Percentiles rank a stretch among this genome's conserved stretches.
phyloP scores from a whole-genome alignment of 1,139 yeast species.

The Yamadazyma diddensiae region DNA sequence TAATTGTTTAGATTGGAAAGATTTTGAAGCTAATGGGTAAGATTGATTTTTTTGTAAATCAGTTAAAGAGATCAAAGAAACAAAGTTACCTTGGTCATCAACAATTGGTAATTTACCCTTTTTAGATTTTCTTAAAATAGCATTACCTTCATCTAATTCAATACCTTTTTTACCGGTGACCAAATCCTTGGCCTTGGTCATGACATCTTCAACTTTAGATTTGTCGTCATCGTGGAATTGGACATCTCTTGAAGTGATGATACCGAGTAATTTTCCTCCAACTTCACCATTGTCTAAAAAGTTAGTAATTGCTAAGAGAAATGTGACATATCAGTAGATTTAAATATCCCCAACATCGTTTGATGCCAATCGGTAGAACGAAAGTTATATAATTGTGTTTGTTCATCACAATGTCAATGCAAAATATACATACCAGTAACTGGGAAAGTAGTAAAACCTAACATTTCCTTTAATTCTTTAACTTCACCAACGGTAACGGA shows the following conservation, averaged over 20 bases:
- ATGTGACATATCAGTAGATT: constrained; percentile 25
- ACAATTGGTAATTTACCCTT: constrained; percentile 97
- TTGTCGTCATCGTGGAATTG: constrained; percentile 83
- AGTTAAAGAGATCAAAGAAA: constrained; percentile 89
- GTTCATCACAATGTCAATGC: constrained; percentile 53
- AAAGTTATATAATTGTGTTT: constrained; percentile 68
- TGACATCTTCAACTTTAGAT: constrained; percentile 67
- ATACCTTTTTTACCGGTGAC: constrained; percentile 83
- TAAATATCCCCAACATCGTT: constrained; percentile 90
- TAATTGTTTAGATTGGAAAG: constrained; percentile 88
- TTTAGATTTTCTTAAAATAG: constrained; percentile 84
- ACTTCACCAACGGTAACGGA: constrained; percentile 76
- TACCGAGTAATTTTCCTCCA: constrained; percentile 91
- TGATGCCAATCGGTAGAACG: constrained; percentile 99
- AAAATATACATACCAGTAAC: constrained; percentile 86
- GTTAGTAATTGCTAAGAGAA: constrained; percentile 15
- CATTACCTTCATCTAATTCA: constrained; percentile 81
- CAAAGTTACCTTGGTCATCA: constrained; percentile 71
- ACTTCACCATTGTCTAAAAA: constrained; percentile 72
- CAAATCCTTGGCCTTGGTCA: constrained; percentile 83
- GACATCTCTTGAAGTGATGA: constrained; percentile 85
- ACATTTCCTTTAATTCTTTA: constrained; percentile 61
- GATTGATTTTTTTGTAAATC: constrained; percentile 94
- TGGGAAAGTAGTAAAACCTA: constrained; percentile 97
- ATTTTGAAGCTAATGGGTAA: constrained; percentile 93